Base-by-base conservation (phyloP, 1,284 basidiomycete genomes). In the Cronartium ribicola region DNA sequence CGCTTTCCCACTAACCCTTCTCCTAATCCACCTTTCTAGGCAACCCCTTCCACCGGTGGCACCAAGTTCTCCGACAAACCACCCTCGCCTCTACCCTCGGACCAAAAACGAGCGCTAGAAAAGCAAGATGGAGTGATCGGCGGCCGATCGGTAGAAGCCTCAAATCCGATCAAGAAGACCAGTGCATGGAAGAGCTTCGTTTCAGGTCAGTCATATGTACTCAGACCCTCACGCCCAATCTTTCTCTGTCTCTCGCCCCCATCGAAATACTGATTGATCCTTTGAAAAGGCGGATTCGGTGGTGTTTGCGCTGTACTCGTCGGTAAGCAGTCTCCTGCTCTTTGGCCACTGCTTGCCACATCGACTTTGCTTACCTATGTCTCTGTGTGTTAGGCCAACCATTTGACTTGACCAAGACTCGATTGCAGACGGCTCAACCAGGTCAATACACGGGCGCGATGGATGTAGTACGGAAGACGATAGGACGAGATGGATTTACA, bases 401-500 rank as follows among this genome's bases (percentile, higher is more conserved):
- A 7, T 98, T 98, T 81, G 95, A 98, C 84, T 84, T 98, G 78
- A 96, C 92, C 76, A 80, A 81, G 76, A 77, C 77, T 41, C 87
- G 94, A 74, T 83, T 99, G 78, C 96, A 99, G 83, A 98, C 96
- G 7, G 95, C 96, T 5, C 79, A 88, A 14, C 88, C 90, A 20
- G 95, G 96, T 5, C 86, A 88, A 65, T 99, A 99, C 83, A 94
- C 86, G 29, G 94, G 96, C 61, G 92, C 91, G 2, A 79, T 98
- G 36, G 95, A 99, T 83, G 94, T 96, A 20, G 92, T 98, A 62
- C 89, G 87, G 82, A 92, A 93, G 84, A 90, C 90, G 0, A 79
- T 98, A 73, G 91, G 90, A 37, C 86, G 88, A 70, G 96, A 98
- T 86, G 96, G 96, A 71, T 79, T 91, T 64, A 85, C 85, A 76